Percentiles rank a stretch among this genome's conserved stretches.
These are phyloP conservation scores for Blepharisma stoltei DNA, from an alignment of 73 alveolate species.

Conservation along the genomic window DNA sequence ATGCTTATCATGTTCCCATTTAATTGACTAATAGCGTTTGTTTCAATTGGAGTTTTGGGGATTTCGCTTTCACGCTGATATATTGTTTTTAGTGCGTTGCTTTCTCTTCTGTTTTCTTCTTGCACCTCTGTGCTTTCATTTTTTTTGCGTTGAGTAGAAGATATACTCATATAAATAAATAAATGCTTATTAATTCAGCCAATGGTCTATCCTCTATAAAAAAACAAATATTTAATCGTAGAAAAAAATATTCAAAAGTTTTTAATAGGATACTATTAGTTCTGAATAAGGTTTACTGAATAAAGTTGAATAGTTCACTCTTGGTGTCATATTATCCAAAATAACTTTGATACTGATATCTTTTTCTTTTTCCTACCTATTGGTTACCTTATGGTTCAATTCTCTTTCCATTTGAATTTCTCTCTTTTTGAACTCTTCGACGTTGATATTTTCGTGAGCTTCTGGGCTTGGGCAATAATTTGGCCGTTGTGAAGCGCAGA, in stretches of 20 bases:
- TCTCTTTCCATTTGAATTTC: conserved; percentile 24
- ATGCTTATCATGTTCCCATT: too few species aligned
- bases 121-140: neutral
- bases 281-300: neutral
- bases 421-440: conserved; percentile 14
- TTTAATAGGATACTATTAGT: too few species aligned
- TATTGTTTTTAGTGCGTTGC: neutral
- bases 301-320: neutral
- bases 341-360: neutral
- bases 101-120: conserved; percentile 18
- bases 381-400: neutral
- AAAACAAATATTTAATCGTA: too few species aligned
- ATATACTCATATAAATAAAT: too few species aligned
- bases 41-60: conserved; percentile 3
- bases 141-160: too few species aligned
- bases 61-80: conserved; percentile 23
- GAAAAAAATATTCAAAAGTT: too few species aligned
- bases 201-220: too few species aligned
- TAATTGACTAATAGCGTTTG: too few species aligned
- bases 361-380: neutral
- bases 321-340: conserved; percentile 25
- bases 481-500: conserved; percentile 1
- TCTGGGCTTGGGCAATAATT: too few species aligned
- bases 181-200: too few species aligned
- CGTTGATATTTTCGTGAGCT: neutral